These are phyloP conservation scores for Torulaspora franciscae DNA, from an alignment of 805 yeast species.

Conservation along the genomic window DNA sequence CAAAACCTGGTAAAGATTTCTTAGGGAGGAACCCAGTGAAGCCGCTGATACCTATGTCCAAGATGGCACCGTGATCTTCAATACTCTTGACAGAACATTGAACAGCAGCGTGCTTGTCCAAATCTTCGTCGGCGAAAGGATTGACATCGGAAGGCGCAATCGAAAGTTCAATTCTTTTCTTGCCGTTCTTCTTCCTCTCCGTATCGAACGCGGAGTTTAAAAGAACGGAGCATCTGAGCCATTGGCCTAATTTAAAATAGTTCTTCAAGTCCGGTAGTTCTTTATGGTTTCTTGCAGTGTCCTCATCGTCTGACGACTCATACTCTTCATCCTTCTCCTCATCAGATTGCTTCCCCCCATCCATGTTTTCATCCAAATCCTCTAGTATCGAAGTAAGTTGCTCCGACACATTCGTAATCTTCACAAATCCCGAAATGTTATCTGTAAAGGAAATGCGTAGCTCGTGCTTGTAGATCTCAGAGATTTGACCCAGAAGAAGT, in stretches of 20 bases:
- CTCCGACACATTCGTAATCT: conserved; percentile 66
- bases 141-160: conserved; percentile 75
- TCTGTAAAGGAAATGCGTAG: conserved; percentile 72
- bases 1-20: conserved; percentile 50
- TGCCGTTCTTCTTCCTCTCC: conserved; percentile 38
- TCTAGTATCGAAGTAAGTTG: conserved; percentile 56
- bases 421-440: conserved; percentile 71
- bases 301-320: conserved; percentile 30
- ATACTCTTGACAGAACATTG: conserved; percentile 75
- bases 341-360: conserved; percentile 34
- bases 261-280: conserved; percentile 53
- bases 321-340: conserved; percentile 34
- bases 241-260: conserved; percentile 69
- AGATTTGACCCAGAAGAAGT: conserved; percentile 69
- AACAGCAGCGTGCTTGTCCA: conserved; percentile 52
- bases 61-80: conserved; percentile 88
- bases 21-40: conserved; percentile 69
- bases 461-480: conserved; percentile 55
- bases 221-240: conserved; percentile 77
- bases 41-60: conserved; percentile 60
- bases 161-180: conserved; percentile 63
- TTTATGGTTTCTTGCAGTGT: conserved; percentile 18
- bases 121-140: conserved; percentile 59
- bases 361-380: conserved; percentile 48
- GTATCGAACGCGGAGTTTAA: conserved; percentile 44